Evolutionary conservation across 2,329 filamentous ascomycete species (phyloP).

Genomic region (Coniochaeta sp.): DNA sequence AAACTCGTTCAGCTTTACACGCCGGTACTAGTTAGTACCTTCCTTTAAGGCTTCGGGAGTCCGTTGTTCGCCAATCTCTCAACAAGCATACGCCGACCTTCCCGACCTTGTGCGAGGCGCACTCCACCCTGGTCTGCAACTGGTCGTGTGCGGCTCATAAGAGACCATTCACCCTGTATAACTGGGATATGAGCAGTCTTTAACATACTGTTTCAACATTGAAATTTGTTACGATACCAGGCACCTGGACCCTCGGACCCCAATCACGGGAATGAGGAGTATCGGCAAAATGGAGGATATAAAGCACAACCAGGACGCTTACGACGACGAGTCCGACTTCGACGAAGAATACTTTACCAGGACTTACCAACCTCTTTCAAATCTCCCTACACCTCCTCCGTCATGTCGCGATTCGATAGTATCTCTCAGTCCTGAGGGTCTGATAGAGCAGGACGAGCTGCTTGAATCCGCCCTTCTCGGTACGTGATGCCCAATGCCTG

Average conservation of each 20-base stretch:
- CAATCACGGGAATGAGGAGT: neutral
- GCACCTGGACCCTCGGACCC: neutral
- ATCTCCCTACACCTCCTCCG: slow-evolving; percentile 58
- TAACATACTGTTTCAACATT: neutral
- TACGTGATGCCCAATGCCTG: slow-evolving; percentile 16
- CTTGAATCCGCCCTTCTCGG: slow-evolving; percentile 33
- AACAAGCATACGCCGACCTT: neutral
- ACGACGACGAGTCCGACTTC: slow-evolving; percentile 31
- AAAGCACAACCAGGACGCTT: slow-evolving; percentile 11
- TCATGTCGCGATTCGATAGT: slow-evolving; percentile 40
- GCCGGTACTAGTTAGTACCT: neutral
- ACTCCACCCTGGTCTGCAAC: neutral
- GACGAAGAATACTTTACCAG: slow-evolving; percentile 46
- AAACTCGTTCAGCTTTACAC: neutral
- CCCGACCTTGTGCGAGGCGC: neutral
- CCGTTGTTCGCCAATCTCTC: neutral
- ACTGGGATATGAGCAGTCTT: neutral
- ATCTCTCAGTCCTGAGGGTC: slow-evolving; percentile 32
- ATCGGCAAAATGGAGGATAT: slow-evolving; percentile 1
- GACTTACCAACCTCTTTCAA: slow-evolving; percentile 60
- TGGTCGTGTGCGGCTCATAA: neutral
- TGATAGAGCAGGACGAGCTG: slow-evolving; percentile 35
- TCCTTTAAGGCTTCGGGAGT: neutral
- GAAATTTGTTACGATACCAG: neutral
- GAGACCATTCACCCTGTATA: neutral